Evolutionary conservation across 2,329 filamentous ascomycete genomes (phyloP), one percentile per base, ranked within the genome.

Genomic region (Cladorrhinum sp.): DNA sequence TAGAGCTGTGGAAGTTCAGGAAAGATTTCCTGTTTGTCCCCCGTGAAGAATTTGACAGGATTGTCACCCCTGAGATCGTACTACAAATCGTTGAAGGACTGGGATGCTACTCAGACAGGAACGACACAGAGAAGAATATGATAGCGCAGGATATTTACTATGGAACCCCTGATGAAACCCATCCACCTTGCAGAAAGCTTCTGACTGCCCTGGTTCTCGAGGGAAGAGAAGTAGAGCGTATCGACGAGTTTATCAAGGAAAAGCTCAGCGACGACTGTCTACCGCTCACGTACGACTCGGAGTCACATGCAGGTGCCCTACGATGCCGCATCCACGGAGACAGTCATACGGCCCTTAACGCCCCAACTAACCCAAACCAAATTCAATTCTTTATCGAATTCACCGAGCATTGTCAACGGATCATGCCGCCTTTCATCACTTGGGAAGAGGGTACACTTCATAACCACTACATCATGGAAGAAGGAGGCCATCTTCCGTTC

Each of bases 251-350:
- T 8, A 50, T 59, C 13, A 45, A 32, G 1, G 41, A 55, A 7
- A 32, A 38, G 16, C 41, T 62, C 13, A 50, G 23, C 20, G 60
- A 62, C 24, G 51, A 55, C 29, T 62, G 60, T 27, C 50, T 62
- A 13, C 60, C 60, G 16, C n/a, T 62, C 29, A 12, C 5, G 4
- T 41, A 50, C 23, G 41, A 41, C 50, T 49, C 25, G 27, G 41
- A 32, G 20, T 20, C 38, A n/a, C n/a, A n/a, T n/a, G n/a, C n/a
- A n/a, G n/a, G n/a, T n/a, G n/a, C n/a, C 13, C 3, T 45, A 41
- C 20, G 8, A 50, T 55, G 56, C 48, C 45, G 29, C 13, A n/a
- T 12, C 12, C 53, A 50, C 25, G 36, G 41, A 12, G 6, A 23
- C 27, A 13, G 6, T 6, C 51, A 60, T n/a, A 10, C 12, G 22